These are phyloP conservation scores for Vanrija humicola DNA, from an alignment of 1,284 basidiomycete genomes.

Conservation along the genomic window DNA sequence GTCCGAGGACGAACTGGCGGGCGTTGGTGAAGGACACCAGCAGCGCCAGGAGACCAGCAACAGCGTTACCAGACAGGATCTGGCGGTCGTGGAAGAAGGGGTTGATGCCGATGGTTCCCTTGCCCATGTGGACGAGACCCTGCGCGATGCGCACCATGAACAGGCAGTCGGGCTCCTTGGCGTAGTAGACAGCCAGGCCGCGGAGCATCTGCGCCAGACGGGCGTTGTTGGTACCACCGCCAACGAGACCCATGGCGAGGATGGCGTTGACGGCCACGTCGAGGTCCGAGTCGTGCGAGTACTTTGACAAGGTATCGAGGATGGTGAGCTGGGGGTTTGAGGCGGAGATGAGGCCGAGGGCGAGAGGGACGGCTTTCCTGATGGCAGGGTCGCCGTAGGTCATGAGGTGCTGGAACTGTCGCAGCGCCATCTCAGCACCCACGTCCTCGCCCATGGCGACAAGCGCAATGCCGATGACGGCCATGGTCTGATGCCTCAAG, in stretches of 20 bases:
- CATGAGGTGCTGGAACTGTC: constrained; percentile 99
- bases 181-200: constrained; percentile 93
- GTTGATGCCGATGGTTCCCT: constrained; percentile 96
- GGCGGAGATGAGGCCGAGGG: constrained; percentile 87
- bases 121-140: constrained; percentile 97
- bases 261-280: constrained; percentile 95
- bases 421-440: constrained; percentile 91
- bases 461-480: constrained; percentile 88
- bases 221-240: constrained; percentile 97
- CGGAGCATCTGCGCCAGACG: constrained; percentile 95
- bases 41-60: constrained; percentile 86
- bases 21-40: constrained; percentile 90
- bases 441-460: constrained; percentile 99
- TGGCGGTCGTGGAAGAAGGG: constrained; percentile 93
- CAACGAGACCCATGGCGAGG: constrained; percentile 97
- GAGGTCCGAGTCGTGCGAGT: constrained; percentile 98
- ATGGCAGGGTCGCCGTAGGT: constrained; percentile 95
- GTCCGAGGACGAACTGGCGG: constrained; percentile 86
- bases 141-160: constrained; percentile 97
- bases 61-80: constrained; percentile 82
- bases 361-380: constrained; percentile 90
- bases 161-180: constrained; percentile 94
- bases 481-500: constrained; percentile 87
- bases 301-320: constrained; percentile 97
- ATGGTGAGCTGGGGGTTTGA: constrained; percentile 96